Percentiles rank a stretch among this genome's conserved stretches.
Conservation (phyloP, 169 alveolate species). For the Plasmodium yoelii region DNA sequence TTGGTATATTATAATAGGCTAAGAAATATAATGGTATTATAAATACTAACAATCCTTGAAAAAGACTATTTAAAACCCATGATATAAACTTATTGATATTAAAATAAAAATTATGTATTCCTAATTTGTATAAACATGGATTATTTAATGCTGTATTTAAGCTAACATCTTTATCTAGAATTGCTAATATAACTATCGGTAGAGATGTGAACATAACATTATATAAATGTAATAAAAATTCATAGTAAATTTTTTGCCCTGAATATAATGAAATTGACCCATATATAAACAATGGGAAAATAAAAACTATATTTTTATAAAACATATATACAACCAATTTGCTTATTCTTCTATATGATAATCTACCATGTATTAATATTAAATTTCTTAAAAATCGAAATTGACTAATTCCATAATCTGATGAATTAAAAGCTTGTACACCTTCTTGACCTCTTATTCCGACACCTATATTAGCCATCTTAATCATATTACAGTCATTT, state of each 20-base stretch:
- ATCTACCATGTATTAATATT: conserved; percentile 93
- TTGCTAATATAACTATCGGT: conserved; percentile 91
- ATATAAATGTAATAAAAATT: conserved; percentile 95
- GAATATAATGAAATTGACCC: conserved; percentile 93
- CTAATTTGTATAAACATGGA: conserved; percentile 86
- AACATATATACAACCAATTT: conserved; percentile 96
- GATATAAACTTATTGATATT: conserved; percentile 81
- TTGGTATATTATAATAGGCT: conserved; percentile 79
- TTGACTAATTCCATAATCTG: conserved; percentile 93
- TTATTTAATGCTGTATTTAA: conserved; percentile 78
- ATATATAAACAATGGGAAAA: conserved; percentile 94
- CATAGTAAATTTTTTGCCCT: conserved; percentile 95
- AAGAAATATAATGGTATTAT: conserved; percentile 74
- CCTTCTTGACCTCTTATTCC: conserved; percentile 98
- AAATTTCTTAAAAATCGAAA: conserved; percentile 89
- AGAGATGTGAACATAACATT: conserved; percentile 95
- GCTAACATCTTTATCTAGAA: conserved; percentile 87
- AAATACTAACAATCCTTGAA: conserved; percentile 84
- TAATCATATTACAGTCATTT: conserved; percentile 99
- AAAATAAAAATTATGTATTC: conserved; percentile 83
- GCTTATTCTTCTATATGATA: conserved; percentile 93
- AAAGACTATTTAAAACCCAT: conserved; percentile 84
- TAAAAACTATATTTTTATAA: conserved; percentile 96
- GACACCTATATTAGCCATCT: conserved; percentile 98
- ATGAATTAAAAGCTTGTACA: conserved; percentile 93